phyloP scores from a whole-genome alignment of 306 rosid species.

The Gillenia trifoliata region DNA sequence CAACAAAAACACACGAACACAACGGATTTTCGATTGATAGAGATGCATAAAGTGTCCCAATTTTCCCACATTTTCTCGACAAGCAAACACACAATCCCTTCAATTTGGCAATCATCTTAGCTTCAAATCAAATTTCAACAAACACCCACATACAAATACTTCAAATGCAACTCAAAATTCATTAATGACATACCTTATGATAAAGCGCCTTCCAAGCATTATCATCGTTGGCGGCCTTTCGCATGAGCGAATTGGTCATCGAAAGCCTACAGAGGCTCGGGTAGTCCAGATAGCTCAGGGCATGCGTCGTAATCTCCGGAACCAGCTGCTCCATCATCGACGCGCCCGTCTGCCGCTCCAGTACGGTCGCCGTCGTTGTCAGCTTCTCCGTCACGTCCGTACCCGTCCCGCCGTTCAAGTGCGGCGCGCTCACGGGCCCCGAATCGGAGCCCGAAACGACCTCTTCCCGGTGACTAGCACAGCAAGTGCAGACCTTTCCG shows the following conservation, averaged over 20 bases:
- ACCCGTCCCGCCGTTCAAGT: conserved; percentile 59
- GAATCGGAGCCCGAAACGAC: conserved; percentile 27
- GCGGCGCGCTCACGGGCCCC: conserved; percentile 25
- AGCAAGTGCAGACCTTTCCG: conserved; percentile 30
- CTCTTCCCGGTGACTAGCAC: conserved; percentile 38
- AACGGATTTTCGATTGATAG: not conserved
- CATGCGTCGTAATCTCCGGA: conserved; percentile 97
- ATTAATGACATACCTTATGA: conserved; percentile 61
- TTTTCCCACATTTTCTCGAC: not conserved
- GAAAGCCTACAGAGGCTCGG: conserved; percentile 92
- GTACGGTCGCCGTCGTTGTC: conserved; percentile 27
- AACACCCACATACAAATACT: not conserved
- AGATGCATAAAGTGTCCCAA: not conserved
- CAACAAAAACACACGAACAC: not conserved
- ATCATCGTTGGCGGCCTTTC: conserved; percentile 93
- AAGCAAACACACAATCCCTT: not conserved
- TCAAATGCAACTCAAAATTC: not conserved
- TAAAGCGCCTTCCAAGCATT: conserved; percentile 97
- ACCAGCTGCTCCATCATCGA: conserved; percentile 99
- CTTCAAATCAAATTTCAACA: not conserved
- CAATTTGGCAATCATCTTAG: not conserved
- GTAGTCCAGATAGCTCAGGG: conserved; percentile 95
- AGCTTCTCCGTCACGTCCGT: conserved; percentile 39
- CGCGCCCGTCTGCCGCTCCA: conserved; percentile 62
- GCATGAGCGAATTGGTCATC: conserved; percentile 94